Conservation (phyloP, 192 early-diverging fungal genomes). For the Lobosporangium transversale region DNA sequence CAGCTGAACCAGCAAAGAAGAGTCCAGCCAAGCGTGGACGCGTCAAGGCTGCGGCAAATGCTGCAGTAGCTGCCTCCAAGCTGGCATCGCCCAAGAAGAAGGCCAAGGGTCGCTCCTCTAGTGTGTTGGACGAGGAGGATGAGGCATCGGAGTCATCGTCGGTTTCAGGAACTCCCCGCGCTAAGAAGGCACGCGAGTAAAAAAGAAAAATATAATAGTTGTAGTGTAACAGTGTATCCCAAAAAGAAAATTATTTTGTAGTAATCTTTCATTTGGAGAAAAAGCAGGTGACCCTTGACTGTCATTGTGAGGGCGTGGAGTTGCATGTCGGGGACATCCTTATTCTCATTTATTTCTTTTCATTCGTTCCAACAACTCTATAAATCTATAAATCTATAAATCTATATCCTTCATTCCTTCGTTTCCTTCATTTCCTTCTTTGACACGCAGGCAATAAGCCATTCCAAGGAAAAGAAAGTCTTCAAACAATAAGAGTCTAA, state of each 20-base stretch:
- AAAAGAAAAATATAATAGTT: not conserved
- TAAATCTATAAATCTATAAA: too few relatives aligned
- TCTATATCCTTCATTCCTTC: too few relatives aligned
- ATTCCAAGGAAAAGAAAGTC: too few relatives aligned
- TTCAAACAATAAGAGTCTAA: too few relatives aligned
- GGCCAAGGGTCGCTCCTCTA: constrained; percentile 36
- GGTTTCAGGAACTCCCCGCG: constrained; percentile 16
- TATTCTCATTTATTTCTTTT: too few relatives aligned
- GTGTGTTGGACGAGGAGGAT: constrained; percentile 40
- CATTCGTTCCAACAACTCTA: too few relatives aligned
- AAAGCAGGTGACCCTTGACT: too few relatives aligned
- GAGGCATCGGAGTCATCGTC: not conserved
- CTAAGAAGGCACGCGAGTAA: constrained; percentile 43
- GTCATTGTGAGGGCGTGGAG: too few relatives aligned
- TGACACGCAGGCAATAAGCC: too few relatives aligned
- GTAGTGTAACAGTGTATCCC: not conserved
- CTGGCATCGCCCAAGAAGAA: constrained; percentile 33
- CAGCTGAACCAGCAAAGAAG: constrained; percentile 34
- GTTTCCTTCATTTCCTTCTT: too few relatives aligned
- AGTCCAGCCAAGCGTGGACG: constrained; percentile 35
- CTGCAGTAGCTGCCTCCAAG: constrained; percentile 21
- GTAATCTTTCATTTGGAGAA: too few relatives aligned
- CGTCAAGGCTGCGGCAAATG: constrained; percentile 11
- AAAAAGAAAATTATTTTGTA: not conserved
- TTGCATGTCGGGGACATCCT: too few relatives aligned